Conservation (phyloP, 129 eudicot genomes). For the Arctium minus region DNA sequence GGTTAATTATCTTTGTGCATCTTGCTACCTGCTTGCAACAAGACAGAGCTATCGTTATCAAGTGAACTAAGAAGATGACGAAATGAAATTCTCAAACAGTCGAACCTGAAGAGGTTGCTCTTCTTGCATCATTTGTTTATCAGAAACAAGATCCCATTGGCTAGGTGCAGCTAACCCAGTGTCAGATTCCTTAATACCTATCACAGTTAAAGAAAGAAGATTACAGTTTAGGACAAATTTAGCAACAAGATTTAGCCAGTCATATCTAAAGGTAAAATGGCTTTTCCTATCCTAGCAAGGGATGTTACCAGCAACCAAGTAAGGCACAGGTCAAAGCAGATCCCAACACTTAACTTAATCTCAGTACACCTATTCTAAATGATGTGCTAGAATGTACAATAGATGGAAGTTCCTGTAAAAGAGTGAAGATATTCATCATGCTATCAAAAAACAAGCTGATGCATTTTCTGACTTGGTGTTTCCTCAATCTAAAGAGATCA, state of each 20-base stretch:
- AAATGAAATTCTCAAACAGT: neutral
- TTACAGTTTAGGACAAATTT: neutral
- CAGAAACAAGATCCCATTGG: slow-evolving; percentile 98
- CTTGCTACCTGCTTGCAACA: slow-evolving; percentile 72
- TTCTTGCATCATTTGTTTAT: slow-evolving; percentile 99
- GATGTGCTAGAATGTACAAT: neutral
- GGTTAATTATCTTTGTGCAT: slow-evolving; percentile 89
- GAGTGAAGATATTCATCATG: too few relatives aligned
- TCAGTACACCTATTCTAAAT: neutral
- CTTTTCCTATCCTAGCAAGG: neutral
- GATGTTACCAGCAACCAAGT: neutral
- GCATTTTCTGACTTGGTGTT: too few relatives aligned
- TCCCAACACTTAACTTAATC: neutral
- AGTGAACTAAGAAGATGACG: neutral
- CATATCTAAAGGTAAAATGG: neutral
- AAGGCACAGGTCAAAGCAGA: neutral
- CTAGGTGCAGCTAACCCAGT: slow-evolving; percentile 99
- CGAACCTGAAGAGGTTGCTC: slow-evolving; percentile 97
- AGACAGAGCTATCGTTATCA: neutral
- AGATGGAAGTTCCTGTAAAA: too few relatives aligned
- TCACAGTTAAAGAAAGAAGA: neutral
- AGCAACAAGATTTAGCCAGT: neutral
- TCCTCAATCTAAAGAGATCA: neutral
- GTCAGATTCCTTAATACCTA: slow-evolving; percentile 98
- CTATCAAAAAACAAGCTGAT: too few relatives aligned